These are phyloP conservation scores for Gossypium lobatum DNA, from an alignment of 441 rosid genomes.

Conservation along the genomic window DNA sequence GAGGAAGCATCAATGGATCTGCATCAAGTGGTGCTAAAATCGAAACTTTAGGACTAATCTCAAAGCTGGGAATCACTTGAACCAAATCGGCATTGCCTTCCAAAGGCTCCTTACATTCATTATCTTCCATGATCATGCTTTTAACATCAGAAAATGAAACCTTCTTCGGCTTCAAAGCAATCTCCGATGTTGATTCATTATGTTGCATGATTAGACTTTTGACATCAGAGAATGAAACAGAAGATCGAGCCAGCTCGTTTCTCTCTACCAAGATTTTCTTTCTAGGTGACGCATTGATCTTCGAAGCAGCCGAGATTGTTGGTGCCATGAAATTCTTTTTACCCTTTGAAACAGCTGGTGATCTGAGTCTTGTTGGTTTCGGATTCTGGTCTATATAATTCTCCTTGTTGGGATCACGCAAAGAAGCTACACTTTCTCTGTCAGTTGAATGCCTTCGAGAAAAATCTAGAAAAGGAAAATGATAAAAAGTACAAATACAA, in stretches of 20 bases:
- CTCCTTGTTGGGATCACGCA: slow-evolving; percentile 50
- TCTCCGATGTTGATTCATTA: neutral
- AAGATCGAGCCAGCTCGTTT: slow-evolving; percentile 41
- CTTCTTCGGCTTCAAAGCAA: neutral
- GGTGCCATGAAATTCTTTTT: slow-evolving; percentile 87
- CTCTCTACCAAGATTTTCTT: slow-evolving; percentile 64
- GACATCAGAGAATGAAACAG: slow-evolving; percentile 38
- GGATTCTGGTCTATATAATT: slow-evolving; percentile 37
- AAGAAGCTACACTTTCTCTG: slow-evolving; percentile 33
- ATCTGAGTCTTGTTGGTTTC: slow-evolving; percentile 29
- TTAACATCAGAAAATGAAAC: neutral
- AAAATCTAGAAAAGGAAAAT: slow-evolving; percentile 23
- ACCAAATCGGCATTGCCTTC: slow-evolving; percentile 10
- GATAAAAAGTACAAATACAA: neutral
- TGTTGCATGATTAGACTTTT: slow-evolving; percentile 23
- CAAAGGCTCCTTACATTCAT: slow-evolving; percentile 20
- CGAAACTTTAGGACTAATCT: slow-evolving; percentile 31
- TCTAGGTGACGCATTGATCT: slow-evolving; percentile 65
- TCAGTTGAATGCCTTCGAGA: slow-evolving; percentile 37
- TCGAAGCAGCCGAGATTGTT: slow-evolving; percentile 77
- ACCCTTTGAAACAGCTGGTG: slow-evolving; percentile 39
- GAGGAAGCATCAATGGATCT: slow-evolving; percentile 55
- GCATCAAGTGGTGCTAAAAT: slow-evolving; percentile 57
- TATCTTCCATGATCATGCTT: neutral
- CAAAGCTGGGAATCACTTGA: slow-evolving; percentile 39